Conservation (phyloP, 176 grass and related monocot species). For the Juncus inflexus region DNA sequence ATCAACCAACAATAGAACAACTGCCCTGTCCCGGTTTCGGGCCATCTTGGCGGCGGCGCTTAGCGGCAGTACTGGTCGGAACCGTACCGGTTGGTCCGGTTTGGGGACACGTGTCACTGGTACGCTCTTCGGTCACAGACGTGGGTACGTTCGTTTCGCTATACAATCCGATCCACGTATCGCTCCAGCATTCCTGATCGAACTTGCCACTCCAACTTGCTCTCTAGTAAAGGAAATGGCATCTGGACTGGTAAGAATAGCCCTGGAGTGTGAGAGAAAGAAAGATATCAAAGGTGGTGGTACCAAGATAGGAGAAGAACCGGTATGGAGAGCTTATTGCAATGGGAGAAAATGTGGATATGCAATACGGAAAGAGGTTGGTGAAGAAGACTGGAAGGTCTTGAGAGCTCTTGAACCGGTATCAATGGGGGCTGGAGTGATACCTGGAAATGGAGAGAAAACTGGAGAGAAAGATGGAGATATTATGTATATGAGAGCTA, state of each 20-base stretch:
- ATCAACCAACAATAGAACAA: constrained; percentile 31
- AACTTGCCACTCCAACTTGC: constrained; percentile 69
- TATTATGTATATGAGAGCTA: constrained; percentile 98
- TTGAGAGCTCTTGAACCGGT: constrained; percentile 67
- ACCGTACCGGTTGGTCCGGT: constrained; percentile 40
- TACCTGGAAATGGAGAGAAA: constrained; percentile 47
- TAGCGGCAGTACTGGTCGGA: constrained; percentile 40
- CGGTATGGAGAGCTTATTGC: constrained; percentile 75
- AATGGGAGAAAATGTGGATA: constrained; percentile 75
- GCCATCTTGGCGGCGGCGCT: constrained; percentile 41
- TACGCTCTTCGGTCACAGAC: constrained; percentile 72
- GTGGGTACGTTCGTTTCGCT: constrained; percentile 67
- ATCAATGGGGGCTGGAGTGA: constrained; percentile 78
- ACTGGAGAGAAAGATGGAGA: constrained; percentile 39
- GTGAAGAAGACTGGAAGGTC: constrained; percentile 56
- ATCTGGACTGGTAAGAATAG: constrained; percentile 82
- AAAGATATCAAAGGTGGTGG: neutral
- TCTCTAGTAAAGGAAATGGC: constrained; percentile 83
- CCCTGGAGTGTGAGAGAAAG: constrained; percentile 64
- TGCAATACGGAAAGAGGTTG: constrained; percentile 59
- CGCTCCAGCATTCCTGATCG: constrained; percentile 64
- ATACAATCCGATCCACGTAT: constrained; percentile 72
- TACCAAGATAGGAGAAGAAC: constrained; percentile 64
- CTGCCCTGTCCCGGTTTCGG: constrained; percentile 45
- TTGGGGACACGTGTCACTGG: constrained; percentile 63